Conservation (phyloP, 2,329 filamentous ascomycete genomes). For the Tolypocladium ophioglossoides region DNA sequence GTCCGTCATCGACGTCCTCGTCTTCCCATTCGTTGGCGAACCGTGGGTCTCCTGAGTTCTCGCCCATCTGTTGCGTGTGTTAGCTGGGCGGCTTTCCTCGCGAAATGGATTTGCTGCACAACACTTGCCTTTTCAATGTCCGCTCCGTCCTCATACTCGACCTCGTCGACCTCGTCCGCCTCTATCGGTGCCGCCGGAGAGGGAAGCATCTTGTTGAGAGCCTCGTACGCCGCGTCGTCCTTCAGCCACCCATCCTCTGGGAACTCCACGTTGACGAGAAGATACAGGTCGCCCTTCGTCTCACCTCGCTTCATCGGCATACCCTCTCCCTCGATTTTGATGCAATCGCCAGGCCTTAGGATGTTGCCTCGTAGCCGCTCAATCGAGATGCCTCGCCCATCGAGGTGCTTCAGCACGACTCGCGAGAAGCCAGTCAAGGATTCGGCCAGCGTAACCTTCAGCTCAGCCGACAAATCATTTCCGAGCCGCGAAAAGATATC, state of each 20-base stretch:
- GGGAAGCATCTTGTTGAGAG: slow-evolving; percentile 67
- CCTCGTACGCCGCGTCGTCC: slow-evolving; percentile 58
- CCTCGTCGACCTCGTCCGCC: slow-evolving; percentile 73
- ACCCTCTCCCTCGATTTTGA: slow-evolving; percentile 81
- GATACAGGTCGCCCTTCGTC: slow-evolving; percentile 72
- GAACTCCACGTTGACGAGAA: slow-evolving; percentile 79
- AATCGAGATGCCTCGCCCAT: slow-evolving; percentile 81
- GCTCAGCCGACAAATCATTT: slow-evolving; percentile 70
- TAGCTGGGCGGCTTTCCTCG: slow-evolving; percentile 8
- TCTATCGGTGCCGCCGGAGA: slow-evolving; percentile 48
- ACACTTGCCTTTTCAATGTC: slow-evolving; percentile 63
- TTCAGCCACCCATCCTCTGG: slow-evolving; percentile 77
- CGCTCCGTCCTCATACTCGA: slow-evolving; percentile 73
- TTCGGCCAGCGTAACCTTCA: slow-evolving; percentile 74
- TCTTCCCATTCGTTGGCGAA: slow-evolving; percentile 59
- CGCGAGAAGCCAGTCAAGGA: slow-evolving; percentile 82
- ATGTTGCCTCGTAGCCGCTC: slow-evolving; percentile 73
- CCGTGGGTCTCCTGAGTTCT: slow-evolving; percentile 56
- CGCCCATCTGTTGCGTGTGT: slow-evolving; percentile 49
- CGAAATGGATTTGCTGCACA: neutral
- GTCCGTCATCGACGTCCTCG: slow-evolving; percentile 56
- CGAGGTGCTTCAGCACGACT: slow-evolving; percentile 83
- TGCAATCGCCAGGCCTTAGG: slow-evolving; percentile 69
- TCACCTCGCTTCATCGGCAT: slow-evolving; percentile 92
- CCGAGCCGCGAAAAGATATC: slow-evolving; percentile 74